Base-by-base conservation (phyloP, 108 stramenopile species). In the Stephanodiscus triporus region DNA sequence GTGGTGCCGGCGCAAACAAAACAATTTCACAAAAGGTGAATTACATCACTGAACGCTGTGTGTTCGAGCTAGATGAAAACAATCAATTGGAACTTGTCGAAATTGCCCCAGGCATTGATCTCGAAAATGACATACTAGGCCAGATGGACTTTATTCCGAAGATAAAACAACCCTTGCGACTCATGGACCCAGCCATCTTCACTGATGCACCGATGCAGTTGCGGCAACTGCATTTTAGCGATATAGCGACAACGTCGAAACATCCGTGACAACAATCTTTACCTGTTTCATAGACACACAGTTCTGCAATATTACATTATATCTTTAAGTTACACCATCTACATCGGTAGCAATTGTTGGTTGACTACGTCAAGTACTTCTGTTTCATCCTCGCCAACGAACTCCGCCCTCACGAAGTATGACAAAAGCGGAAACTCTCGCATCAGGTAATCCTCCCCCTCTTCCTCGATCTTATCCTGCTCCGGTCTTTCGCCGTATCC, bases 21-120 rank as follows among this genome's bases (percentile, higher is more conserved):
- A 29, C 56, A 24, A 78, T 88, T 22, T 89, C 88, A 29, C 56
- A 94, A 67, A 87, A 85, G 29, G 90, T 91, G 20, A 78, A 66
- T 30, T 94, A 87, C 64, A 86, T 94, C 10, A 94, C 93, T 0
- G 93, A 94, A 61, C 74, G 93, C 66, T 86, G 86, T 17, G 93
- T 94, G 16, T 94, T 94, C 66, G 82, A 85, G 50, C 82, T 88
- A 10, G 76, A 80, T 10, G 50, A 73, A 14, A 70, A 80, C 61
- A 82, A 86, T 67, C 75, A 76, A 9, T 61, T 94, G 22, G 93
- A 94, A 61, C 66, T 94, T 45, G 87, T 89, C 20, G 93, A 94
- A 79, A 84, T 94, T 47, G 93, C 93, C 8, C 93, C 93, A 8
- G 93, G 93, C 37, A 69, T 91, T 19, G 93, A 94, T 66, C 53